Evolutionary conservation across 345 rosid species (phyloP), one percentile per base, ranked within the genome.

Genomic region (Melaleuca quinquenervia): DNA sequence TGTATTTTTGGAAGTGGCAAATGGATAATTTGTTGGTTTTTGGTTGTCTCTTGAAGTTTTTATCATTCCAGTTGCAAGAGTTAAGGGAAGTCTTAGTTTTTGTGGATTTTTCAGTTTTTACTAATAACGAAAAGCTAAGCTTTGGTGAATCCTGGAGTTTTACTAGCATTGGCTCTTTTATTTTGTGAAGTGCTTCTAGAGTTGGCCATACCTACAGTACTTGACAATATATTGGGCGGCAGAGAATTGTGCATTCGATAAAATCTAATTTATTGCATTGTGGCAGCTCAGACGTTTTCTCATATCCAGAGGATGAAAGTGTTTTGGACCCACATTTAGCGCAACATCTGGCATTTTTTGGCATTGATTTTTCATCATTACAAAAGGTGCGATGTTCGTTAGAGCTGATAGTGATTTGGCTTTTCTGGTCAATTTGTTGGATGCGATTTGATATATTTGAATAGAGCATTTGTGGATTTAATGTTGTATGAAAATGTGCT

Each of bases 261-360:
- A 92, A 86, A 93, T 88, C 29, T 82, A 88, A 85, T 84, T 87
- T 85, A 62, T 90, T 87, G 75, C 89, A 56, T 91, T 92, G 95
- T 94, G 99, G 96, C 96, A 94, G 96, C 93, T 92, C 98, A 96
- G 99, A 98, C 88, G 98, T 98, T 92, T 98, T 90, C 91, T 98
- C 99, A 76, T 98, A 98, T 89, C 94, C 96, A 48, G 99, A 96
- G 91, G 99, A 96, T 90, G 96, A 95, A 83, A 87, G 95, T 92
- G 97, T 98, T 89, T 51, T 93, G 91, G 99, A 96, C 86, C 99
- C 99, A 53, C 94, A 90, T 92, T 90, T 98, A 88, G 98, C 97
- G 22, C 92, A 96, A 83, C 99, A 98, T 91, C 93, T 98, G 89
- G 96, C 97, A 29, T 97, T 94, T 92, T 96, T 94, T 89, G 99